Evolutionary conservation across 352 stramenopile species (phyloP), one percentile per base, ranked within the genome.

Genomic region (Globisporangium parvum): DNA sequence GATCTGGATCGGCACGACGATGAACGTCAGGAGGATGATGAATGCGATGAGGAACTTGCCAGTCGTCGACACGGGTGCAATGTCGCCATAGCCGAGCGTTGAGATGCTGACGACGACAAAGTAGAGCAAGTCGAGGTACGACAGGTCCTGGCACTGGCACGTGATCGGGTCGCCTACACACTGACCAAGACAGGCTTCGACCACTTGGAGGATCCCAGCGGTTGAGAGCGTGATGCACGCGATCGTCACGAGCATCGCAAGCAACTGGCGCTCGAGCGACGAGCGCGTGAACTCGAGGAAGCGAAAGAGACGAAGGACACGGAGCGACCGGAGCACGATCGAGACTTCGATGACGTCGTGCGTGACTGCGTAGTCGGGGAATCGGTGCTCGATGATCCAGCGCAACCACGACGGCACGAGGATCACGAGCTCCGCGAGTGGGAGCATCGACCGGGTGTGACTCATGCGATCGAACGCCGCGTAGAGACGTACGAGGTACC

Each of bases 71-170:
- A 81, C 67, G 0, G 81, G 83, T 17, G 67, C 67, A 21, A 95
- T 87, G 51, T 95, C 85, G 4, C 85, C 85, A 54, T 93, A 95
- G 2, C 85, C 85, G 11, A 95, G 70, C 5, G 85, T 93, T 2
- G 82, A 90, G 35, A 93, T 92, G 35, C 80, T 92, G n/a, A 92
- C 82, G 23, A 92, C 71, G 20, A 88, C 78, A 55, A 90, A 90
- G 62, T 92, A 92, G 24, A 92, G 68, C 57, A 87, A 77, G 51
- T 92, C 75, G 31, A 88, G 69, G 58, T 86, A 89, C 17, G 71
- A 73, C 20, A 87, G 65, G 51, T 85, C 69, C 17, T 83, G 77
- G 49, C 82, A 92, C 18, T 65, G 64, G 53, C 73, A 85, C 33
- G 51, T 44, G 0, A 55, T 50, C 17, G 55, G 35, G 1, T 80